Conservation (phyloP, 306 rosid genomes). For the Cicer bijugum region DNA sequence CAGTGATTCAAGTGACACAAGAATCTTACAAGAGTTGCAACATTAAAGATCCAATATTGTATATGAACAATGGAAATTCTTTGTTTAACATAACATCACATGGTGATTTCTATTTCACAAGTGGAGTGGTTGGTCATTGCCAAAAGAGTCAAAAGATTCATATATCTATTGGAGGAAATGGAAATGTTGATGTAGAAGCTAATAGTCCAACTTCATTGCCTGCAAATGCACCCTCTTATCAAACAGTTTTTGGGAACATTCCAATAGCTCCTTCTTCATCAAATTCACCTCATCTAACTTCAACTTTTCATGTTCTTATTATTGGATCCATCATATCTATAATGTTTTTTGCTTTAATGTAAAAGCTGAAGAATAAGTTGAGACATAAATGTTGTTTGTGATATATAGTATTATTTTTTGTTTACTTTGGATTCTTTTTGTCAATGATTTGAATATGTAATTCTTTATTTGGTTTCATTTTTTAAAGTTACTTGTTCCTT, state of each 20-base stretch:
- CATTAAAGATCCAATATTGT: conserved; percentile 74
- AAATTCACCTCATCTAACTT: conserved; percentile 38
- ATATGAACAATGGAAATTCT: conserved; percentile 84
- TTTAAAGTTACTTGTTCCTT: conserved; percentile 16
- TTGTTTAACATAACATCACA: conserved; percentile 71
- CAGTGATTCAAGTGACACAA: conserved; percentile 77
- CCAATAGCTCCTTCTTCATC: conserved; percentile 59
- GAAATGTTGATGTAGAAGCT: conserved; percentile 45
- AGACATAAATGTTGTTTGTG: not conserved
- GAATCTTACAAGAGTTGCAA: conserved; percentile 72
- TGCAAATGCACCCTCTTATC: conserved; percentile 75
- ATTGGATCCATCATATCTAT: conserved; percentile 48
- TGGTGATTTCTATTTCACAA: conserved; percentile 78
- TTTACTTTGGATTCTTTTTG: conserved; percentile 39
- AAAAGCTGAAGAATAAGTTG: conserved; percentile 6
- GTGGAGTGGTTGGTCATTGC: conserved; percentile 74
- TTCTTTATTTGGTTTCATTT: conserved; percentile 1
- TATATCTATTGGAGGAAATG: conserved; percentile 52
- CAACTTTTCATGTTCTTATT: conserved; percentile 38
- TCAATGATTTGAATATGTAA: conserved; percentile 23
- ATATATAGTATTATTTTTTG: not conserved
- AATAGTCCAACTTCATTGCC: conserved; percentile 59
- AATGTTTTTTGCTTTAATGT: conserved; percentile 42
- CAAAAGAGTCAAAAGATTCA: conserved; percentile 75
- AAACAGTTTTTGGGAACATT: conserved; percentile 73